Evolutionary conservation across 1,139 yeast species (phyloP).

Genomic region (Pneumocystis wakefieldiae): DNA sequence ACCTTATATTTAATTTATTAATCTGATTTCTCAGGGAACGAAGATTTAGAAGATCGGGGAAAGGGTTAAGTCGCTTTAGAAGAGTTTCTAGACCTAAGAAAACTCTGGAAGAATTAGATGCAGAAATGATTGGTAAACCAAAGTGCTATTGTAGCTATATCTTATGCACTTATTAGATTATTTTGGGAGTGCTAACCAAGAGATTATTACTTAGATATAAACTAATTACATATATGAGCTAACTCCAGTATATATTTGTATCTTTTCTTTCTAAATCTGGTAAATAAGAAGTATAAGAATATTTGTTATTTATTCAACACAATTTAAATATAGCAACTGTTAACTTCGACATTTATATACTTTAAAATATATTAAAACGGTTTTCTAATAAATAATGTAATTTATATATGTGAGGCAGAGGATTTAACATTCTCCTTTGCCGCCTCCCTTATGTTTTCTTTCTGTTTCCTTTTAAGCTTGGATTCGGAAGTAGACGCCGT

Average conservation of each 20-base stretch:
- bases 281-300: neutral
- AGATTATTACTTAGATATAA: neutral
- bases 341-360: neutral
- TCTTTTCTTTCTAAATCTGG: neutral
- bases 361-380: neutral
- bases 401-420: neutral
- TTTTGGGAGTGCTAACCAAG: neutral
- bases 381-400: neutral
- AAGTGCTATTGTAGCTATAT: neutral
- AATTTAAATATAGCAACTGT: neutral
- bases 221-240: neutral
- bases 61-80: constrained; percentile 9
- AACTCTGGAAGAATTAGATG: constrained; percentile 80
- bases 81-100: constrained; percentile 33
- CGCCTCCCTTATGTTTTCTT: neutral
- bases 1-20: constrained; percentile 8
- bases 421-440: neutral
- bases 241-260: neutral
- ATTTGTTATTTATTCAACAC: neutral
- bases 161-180: neutral
- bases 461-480: neutral
- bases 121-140: constrained; percentile 65
- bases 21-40: neutral
- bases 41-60: constrained; percentile 4
- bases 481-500: neutral